phyloP scores from a whole-genome alignment of 2,329 filamentous ascomycete genomes.

The Penicillium sp. region DNA sequence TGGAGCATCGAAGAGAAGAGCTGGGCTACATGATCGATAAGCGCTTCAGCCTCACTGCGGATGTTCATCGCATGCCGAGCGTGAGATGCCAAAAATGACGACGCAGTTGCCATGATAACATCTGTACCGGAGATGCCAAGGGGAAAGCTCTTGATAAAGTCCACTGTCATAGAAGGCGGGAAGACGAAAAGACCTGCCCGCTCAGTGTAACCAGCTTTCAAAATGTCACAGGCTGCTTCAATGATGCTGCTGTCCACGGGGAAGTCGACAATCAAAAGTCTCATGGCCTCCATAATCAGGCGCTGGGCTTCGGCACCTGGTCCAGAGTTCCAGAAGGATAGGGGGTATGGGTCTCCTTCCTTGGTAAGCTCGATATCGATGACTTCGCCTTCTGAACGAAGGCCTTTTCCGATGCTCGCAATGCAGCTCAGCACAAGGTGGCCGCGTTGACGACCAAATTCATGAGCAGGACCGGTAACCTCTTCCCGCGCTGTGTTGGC shows the following conservation, averaged over 20 bases:
- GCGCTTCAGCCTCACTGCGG: conserved; percentile 30
- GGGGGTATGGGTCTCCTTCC: conserved; percentile 26
- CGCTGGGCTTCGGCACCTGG: conserved; percentile 30
- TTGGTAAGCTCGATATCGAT: conserved; percentile 31
- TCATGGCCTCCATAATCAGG: conserved; percentile 40
- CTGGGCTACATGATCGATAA: conserved; percentile 40
- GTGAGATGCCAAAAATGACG: conserved; percentile 45
- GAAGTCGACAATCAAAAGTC: conserved; percentile 39
- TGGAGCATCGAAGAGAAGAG: conserved; percentile 38
- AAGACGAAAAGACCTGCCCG: conserved; percentile 44
- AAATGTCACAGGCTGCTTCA: conserved; percentile 45
- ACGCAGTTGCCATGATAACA: conserved; percentile 45
- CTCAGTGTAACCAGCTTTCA: conserved; percentile 47
- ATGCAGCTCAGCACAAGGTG: conserved; percentile 39
- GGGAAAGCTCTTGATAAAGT: conserved; percentile 41
- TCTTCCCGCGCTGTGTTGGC: conserved; percentile 33
- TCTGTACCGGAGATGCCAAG: conserved; percentile 40
- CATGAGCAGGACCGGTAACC: conserved; percentile 27
- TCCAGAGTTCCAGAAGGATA: conserved; percentile 39
- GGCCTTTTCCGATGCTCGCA: conserved; percentile 41
- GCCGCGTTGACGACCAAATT: conserved; percentile 33
- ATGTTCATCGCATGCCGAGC: conserved; percentile 34
- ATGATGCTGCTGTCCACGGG: conserved; percentile 41
- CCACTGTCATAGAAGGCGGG: conserved; percentile 38
- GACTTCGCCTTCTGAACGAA: conserved; percentile 35